These are phyloP conservation scores for Suhomyces bokatorum DNA, from an alignment of 1,139 yeast species.

Conservation along the genomic window DNA sequence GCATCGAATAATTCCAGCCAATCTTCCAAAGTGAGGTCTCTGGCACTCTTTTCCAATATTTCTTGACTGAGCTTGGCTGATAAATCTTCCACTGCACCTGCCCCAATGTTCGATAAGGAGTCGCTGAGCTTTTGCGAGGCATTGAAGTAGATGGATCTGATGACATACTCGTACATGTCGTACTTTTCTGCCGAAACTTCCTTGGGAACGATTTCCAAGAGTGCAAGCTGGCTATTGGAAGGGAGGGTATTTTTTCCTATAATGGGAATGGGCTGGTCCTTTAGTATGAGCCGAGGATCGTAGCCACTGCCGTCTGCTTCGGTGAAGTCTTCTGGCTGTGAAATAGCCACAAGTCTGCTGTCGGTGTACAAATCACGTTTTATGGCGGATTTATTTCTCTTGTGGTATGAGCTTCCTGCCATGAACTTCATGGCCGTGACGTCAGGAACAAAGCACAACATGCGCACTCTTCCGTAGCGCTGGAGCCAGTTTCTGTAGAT, in stretches of 20 bases:
- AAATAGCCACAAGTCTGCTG: conserved; percentile 50
- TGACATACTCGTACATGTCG: conserved; percentile 66
- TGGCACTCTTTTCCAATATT: conserved; percentile 46
- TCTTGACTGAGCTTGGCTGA: conserved; percentile 33
- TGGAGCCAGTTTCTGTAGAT: conserved; percentile 75
- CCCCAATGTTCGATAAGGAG: conserved; percentile 61
- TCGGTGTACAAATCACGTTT: conserved; percentile 63
- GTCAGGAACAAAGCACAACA: conserved; percentile 64
- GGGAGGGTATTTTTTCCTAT: conserved; percentile 28
- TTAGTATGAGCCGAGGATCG: conserved; percentile 38
- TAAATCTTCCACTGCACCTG: conserved; percentile 77
- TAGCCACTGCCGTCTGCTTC: conserved; percentile 32
- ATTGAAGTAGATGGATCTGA: conserved; percentile 62
- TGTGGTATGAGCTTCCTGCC: conserved; percentile 46
- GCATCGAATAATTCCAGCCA: conserved; percentile 48
- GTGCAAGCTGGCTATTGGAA: conserved; percentile 30
- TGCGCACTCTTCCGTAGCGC: conserved; percentile 68
- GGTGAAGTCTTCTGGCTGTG: conserved; percentile 27
- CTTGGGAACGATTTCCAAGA: conserved; percentile 64
- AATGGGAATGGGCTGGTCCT: conserved; percentile 41
- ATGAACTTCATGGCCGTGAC: conserved; percentile 61
- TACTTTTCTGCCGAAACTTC: conserved; percentile 28
- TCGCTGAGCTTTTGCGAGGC: conserved; percentile 50
- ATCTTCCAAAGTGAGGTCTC: conserved; percentile 56
- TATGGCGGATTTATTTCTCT: conserved; percentile 58